Percentiles rank a stretch among this genome's conserved stretches.
phyloP scores from a whole-genome alignment of 257 asterid species.

The Knoxia roxburghii region DNA sequence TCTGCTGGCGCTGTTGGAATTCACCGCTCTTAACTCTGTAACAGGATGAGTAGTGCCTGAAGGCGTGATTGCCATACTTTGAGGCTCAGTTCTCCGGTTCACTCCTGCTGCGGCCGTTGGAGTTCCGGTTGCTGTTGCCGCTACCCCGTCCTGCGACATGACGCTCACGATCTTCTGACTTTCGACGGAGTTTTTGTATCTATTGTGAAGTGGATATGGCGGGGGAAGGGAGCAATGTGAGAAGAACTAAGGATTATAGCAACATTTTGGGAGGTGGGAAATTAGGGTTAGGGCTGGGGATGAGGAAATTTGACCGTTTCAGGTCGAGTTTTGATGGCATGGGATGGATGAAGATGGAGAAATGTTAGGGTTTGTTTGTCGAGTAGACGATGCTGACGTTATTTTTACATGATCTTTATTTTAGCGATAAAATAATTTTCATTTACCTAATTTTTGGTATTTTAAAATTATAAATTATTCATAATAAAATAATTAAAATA shows the following conservation, averaged over 20 bases:
- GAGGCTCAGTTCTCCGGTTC: conserved; percentile 22
- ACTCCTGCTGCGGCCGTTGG: background rate
- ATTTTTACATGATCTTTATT: too few species aligned
- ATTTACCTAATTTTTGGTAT: too few species aligned
- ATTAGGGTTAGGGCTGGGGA: conserved; percentile 17
- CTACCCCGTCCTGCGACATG: background rate
- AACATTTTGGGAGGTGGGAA: conserved; percentile 3
- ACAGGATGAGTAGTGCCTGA: background rate
- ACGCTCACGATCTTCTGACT: background rate
- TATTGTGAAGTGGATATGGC: background rate
- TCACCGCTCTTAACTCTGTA: conserved; percentile 20
- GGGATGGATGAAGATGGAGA: conserved; percentile 4
- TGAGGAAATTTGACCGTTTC: background rate
- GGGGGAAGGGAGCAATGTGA: conserved; percentile 16
- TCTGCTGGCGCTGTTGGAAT: conserved; percentile 1
- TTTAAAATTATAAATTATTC: too few species aligned
- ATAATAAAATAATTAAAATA: too few species aligned
- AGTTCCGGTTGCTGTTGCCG: background rate
- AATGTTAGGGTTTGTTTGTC: conserved; percentile 28
- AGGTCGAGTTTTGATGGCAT: conserved; percentile 17
- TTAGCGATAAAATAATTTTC: too few species aligned
- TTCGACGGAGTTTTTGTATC: background rate
- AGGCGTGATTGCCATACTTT: background rate
- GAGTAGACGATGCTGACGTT: conserved; percentile 14
- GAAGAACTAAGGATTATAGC: background rate